Evolutionary conservation across 257 asterid genomes (phyloP).

Genomic region (Solanum tarapatanum): DNA sequence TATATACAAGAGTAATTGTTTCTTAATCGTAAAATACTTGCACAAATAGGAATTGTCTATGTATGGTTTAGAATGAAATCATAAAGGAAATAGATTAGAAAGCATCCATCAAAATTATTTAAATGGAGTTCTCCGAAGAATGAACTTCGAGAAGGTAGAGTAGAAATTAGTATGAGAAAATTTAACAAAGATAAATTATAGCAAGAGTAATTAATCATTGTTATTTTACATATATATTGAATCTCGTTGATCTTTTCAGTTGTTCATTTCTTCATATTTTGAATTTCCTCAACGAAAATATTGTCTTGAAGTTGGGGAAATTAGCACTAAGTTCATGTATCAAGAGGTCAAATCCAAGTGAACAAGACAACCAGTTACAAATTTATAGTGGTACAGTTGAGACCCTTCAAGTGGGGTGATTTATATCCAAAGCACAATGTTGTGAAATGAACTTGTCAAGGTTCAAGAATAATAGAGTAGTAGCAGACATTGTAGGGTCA

Average conservation of each 20-base stretch:
- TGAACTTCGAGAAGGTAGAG: neutral
- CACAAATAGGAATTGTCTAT: too few species aligned
- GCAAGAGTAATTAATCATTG: neutral
- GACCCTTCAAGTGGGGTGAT: neutral
- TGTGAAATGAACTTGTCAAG: neutral
- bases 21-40: neutral
- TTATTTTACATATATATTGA: neutral
- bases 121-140: neutral
- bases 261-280: neutral
- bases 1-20: too few species aligned
- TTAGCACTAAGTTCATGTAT: neutral
- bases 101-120: neutral
- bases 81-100: neutral
- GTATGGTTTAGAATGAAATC: neutral
- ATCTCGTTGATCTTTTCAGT: neutral
- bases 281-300: neutral
- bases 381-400: neutral
- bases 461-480: neutral
- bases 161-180: neutral
- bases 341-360: neutral
- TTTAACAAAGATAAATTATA: neutral
- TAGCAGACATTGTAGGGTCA: neutral
- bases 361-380: neutral
- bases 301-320: neutral
- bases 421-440: neutral